Conservation (phyloP, 1,284 basidiomycete species). For the Ustilago lituana region DNA sequence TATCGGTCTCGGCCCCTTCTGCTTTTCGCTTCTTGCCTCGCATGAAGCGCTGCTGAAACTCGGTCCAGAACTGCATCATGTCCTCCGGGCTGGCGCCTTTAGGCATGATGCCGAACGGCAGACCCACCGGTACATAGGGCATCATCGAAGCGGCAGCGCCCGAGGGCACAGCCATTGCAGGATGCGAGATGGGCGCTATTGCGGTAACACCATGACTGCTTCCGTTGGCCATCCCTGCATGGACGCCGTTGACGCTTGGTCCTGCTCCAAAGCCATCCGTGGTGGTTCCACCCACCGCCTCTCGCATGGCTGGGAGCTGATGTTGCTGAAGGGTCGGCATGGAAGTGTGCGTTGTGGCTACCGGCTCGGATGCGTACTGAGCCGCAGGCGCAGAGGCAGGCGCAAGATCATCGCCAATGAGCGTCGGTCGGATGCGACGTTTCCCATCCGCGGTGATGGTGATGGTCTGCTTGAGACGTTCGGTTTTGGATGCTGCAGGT, state of each 20-base stretch:
- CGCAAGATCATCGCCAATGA: conserved; percentile 64
- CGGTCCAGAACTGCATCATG: conserved; percentile 53
- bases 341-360: conserved; percentile 1
- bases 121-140: conserved; percentile 33
- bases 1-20: conserved; percentile 19
- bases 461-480: conserved; percentile 65
- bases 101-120: conserved; percentile 48
- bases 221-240: conserved; percentile 20
- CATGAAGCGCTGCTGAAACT: conserved; percentile 42
- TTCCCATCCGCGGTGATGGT: conserved; percentile 71
- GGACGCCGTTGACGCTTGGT: conserved; percentile 18
- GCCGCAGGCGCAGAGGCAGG: conserved; percentile 1
- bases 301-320: conserved; percentile 39
- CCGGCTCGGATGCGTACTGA: conserved; percentile 20
- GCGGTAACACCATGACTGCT: conserved; percentile 3
- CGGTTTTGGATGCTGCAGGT: conserved; percentile 23
- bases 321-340: conserved; percentile 14
- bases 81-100: conserved; percentile 38
- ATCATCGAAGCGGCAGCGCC: conserved; percentile 26
- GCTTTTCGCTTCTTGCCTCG: conserved; percentile 48
- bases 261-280: conserved; percentile 32
- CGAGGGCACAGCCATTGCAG: conserved; percentile 9
- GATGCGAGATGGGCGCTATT: conserved; percentile 1
- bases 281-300: conserved; percentile 38
- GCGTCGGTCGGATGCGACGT: conserved; percentile 75